Evolutionary conservation across 345 rosid genomes (phyloP), one percentile per base, ranked within the genome.

Genomic region (Trapa incisa): DNA sequence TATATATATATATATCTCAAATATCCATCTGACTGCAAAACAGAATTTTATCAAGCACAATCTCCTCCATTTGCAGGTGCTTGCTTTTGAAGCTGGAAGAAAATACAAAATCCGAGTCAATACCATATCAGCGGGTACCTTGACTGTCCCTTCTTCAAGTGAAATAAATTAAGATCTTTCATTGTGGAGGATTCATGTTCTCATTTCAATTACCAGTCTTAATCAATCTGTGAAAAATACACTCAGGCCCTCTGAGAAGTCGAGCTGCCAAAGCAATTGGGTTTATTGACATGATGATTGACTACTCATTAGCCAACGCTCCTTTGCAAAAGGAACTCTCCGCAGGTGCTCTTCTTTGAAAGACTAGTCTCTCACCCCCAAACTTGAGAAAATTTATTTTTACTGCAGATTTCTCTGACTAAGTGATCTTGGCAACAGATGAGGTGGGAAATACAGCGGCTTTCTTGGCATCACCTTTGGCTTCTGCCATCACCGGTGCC

Each of bases 401-500:
- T 63, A 56, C 70, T 50, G 29, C 29, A 22, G 16, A 72, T 32
- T 58, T 32, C 35, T 38, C 32, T 56, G 9, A 62, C n/a, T 11
- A 65, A 42, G 54, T 32, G 64, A 63, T 56, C 9, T 53, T 67
- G 61, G 52, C 61, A 73, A 79, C 89, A 93, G 99, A 90, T 69
- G 99, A 94, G 79, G 91, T 94, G 65, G 99, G 96, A 42, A 91
- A 91, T 45, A 74, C 95, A 8, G 99, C 97, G 29, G 96, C 99
- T 38, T 94, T 94, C 85, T 80, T 94, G 71, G 96, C 76, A 13
- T 93, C 98, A 1, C 96, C 99, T 7, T 70, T 93, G 80, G 94
- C 97, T 53, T 91, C 97, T 14, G 99, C 97, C 12, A 86, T 94
- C 64, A 94, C 96, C 0, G 96, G 97, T 42, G 87, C 96, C 12